phyloP scores from a whole-genome alignment of 78 protist species.

The Dictyostelium citrinum region DNA sequence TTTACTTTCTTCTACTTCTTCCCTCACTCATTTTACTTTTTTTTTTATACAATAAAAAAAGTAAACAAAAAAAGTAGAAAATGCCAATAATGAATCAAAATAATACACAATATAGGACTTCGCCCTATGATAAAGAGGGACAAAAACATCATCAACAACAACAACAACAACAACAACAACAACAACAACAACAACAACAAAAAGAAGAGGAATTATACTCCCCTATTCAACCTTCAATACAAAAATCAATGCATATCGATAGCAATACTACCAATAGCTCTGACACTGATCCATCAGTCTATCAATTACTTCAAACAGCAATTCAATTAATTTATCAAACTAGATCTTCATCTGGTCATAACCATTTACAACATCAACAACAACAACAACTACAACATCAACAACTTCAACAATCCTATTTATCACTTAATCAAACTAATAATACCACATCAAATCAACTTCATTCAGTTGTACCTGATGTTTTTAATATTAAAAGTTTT shows the following conservation, averaged over 20 bases:
- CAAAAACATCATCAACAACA: background rate
- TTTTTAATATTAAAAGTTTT: constrained; percentile 1
- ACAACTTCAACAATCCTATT: background rate
- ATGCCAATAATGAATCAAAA: background rate
- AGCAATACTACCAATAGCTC: background rate
- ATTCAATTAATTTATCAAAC: constrained; percentile 50
- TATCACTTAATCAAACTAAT: background rate
- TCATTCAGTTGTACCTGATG: background rate
- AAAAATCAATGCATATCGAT: background rate
- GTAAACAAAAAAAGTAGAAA: background rate
- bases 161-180: background rate
- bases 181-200: background rate
- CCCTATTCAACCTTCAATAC: background rate
- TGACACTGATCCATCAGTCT: constrained; percentile 28
- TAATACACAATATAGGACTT: background rate
- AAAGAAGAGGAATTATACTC: background rate
- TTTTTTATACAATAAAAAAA: background rate
- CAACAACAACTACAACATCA: background rate
- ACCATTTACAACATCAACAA: background rate
- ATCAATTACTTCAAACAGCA: constrained; percentile 52
- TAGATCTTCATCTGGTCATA: background rate
- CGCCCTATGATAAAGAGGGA: background rate
- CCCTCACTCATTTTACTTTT: background rate
- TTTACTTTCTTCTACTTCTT: background rate
- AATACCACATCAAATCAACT: background rate